Evolutionary conservation across 495 filamentous ascomycete species (phyloP).

Genomic region (Penicillium coprophilum): DNA sequence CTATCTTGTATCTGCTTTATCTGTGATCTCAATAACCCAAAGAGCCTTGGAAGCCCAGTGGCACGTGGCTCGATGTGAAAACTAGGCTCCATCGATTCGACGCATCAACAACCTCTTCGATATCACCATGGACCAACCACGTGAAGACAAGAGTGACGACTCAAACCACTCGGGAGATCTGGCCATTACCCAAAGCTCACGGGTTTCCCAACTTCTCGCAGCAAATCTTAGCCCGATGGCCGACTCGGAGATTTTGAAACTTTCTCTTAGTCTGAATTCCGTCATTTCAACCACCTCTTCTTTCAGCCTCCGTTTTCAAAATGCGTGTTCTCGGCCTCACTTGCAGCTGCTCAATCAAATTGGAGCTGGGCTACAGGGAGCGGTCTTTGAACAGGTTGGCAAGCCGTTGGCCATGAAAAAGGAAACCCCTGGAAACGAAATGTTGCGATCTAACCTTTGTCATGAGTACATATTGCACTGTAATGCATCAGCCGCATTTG

Average conservation of each 20-base stretch:
- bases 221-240: conserved; percentile 1
- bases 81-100: background rate
- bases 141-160: background rate
- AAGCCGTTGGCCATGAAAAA: conserved; percentile 7
- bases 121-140: background rate
- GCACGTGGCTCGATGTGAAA: background rate
- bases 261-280: conserved; percentile 3
- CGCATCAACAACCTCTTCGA: background rate
- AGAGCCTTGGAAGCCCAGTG: no score
- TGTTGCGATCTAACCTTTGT: conserved; percentile 1
- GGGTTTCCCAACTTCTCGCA: background rate
- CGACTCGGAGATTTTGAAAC: background rate
- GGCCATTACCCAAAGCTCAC: background rate
- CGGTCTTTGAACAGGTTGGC: conserved; percentile 18
- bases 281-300: conserved; percentile 12
- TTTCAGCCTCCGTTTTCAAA: conserved; percentile 2
- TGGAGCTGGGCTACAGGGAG: conserved; percentile 15
- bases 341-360: conserved; percentile 18
- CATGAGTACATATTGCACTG: conserved; percentile 11
- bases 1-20: no score
- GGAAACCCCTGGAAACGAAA: conserved; percentile 16
- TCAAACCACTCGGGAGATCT: background rate
- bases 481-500: conserved; percentile 9
- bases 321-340: conserved; percentile 1
- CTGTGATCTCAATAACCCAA: no score